Base-by-base conservation (phyloP, 2,329 filamentous ascomycete species). In the Pseudogymnoascus sp. region DNA sequence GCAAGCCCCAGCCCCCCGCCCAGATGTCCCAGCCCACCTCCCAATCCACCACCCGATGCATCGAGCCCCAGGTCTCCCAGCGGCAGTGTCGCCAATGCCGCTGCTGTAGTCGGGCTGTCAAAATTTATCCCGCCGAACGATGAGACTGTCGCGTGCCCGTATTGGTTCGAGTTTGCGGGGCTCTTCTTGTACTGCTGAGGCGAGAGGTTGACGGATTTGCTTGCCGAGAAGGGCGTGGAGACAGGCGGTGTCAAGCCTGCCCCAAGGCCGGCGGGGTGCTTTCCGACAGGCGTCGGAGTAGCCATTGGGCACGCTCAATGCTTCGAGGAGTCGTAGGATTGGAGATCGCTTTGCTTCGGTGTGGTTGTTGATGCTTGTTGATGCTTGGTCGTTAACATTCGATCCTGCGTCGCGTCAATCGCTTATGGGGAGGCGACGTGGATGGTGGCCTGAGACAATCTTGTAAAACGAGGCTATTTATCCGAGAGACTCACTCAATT, bases 21-120 rank as follows among this genome's bases (percentile, higher is more conserved):
- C 49, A 68, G 60, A 14, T 60, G 55, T 21, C 64, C 65, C n/a
- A 66, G 64, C 6, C 61, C 59, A 16, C 66, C 67, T 7, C 45
- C 45, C 33, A 68, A 43, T 14, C 66, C 68, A 29, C 68, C 67
- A 3, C 76, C 73, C 6, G 58, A 38, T n/a, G 78, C 77, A 2
- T 76, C 74, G 19, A 83, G 78, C 11, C 78, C 78, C 43, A 84
- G 75, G 59, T 78, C 70, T 1, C 75, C 75, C n/a, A 86, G 78
- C 21, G 63, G 59, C 55, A 85, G 72, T 2, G 79, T 80, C 2
- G 82, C 83, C 69, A 87, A 80, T 0, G 85, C 84, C 3, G 84
- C 84, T 1, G 83, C 83, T 0, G 84, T 84, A 23, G 81, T 83
- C 1, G 85, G 85, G 66, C 84, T 87, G 69, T 88, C 85, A 69